phyloP scores from a whole-genome alignment of 208 protist species.

The Trypanosoma vivax region DNA sequence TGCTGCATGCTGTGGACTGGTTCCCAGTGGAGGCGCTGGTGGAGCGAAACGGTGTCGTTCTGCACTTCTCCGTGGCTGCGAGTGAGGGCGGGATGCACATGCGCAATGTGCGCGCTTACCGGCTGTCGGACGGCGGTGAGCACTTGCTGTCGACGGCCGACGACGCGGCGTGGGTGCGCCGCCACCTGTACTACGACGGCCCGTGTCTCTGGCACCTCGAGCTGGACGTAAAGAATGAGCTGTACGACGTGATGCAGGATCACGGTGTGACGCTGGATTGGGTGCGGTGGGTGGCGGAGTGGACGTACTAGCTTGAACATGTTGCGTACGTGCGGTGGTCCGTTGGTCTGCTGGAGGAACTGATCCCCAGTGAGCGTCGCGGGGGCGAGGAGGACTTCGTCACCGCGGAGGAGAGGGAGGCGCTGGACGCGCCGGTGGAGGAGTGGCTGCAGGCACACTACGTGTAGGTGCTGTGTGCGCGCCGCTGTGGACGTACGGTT shows the following conservation, averaged over 20 bases:
- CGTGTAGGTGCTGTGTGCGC: too few species aligned
- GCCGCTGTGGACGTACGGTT: too few species aligned
- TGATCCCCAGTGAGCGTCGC: too few species aligned
- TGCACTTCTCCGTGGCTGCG: conserved; percentile 70
- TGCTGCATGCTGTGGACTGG: conserved; percentile 74
- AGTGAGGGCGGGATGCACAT: conserved; percentile 82
- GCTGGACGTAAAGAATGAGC: conserved; percentile 71
- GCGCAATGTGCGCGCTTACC: conserved; percentile 82
- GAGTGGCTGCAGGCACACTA: too few species aligned
- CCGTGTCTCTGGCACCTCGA: conserved; percentile 81
- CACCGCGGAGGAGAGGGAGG: too few species aligned
- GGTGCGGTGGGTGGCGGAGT: conserved; percentile 63
- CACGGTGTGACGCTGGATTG: conserved; percentile 68
- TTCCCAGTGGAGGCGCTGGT: conserved; percentile 68
- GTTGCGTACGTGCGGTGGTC: too few species aligned
- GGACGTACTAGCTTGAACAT: too few species aligned
- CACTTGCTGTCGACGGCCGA: conserved; percentile 29
- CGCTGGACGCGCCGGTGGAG: too few species aligned
- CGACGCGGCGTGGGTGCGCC: conserved; percentile 43
- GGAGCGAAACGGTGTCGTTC: conserved; percentile 57
- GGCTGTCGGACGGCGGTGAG: conserved; percentile 13
- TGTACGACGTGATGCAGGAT: conserved; percentile 86
- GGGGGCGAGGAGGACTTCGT: too few species aligned
- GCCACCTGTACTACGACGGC: conserved; percentile 75
- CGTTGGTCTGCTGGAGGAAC: too few species aligned